Evolutionary conservation across 345 rosid genomes (phyloP).

Genomic region (Stellera chamaejasme): DNA sequence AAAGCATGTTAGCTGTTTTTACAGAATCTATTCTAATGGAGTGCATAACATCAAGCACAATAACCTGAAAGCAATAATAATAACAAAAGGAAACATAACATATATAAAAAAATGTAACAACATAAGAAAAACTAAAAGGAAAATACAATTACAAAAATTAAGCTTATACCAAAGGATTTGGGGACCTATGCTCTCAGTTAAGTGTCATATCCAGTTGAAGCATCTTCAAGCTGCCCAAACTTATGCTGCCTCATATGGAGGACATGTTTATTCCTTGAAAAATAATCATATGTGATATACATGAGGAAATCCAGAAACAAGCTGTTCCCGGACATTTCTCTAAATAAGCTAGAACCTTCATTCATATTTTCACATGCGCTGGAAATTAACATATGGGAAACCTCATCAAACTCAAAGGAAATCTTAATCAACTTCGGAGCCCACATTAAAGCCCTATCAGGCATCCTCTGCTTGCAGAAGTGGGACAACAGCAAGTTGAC

Average conservation of each 20-base stretch:
- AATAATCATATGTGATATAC: slow-evolving; percentile 53
- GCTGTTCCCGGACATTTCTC: slow-evolving; percentile 34
- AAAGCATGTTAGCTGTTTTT: too few relatives aligned
- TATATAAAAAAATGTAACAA: too few relatives aligned
- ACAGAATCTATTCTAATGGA: too few relatives aligned
- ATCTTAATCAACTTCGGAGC: slow-evolving; percentile 52
- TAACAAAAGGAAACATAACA: too few relatives aligned
- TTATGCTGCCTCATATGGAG: slow-evolving; percentile 13
- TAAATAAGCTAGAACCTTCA: slow-evolving; percentile 10
- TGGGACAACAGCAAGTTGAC: slow-evolving; percentile 47
- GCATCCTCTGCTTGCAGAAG: slow-evolving; percentile 64
- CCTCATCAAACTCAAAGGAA: slow-evolving; percentile 52
- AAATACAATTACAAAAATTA: too few relatives aligned
- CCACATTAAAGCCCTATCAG: slow-evolving; percentile 55
- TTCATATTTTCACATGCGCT: slow-evolving; percentile 27
- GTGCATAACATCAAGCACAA: too few relatives aligned
- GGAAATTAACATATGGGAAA: slow-evolving; percentile 39
- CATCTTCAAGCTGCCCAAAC: slow-evolving; percentile 16
- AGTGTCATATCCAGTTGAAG: slow-evolving; percentile 16
- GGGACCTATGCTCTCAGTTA: background rate
- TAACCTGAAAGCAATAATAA: background rate
- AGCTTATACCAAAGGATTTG: too few relatives aligned
- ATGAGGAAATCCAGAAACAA: slow-evolving; percentile 64
- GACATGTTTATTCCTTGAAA: slow-evolving; percentile 26
- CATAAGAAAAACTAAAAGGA: too few relatives aligned